A percentile compares a stretch with the other conserved stretches of the same genome.
Evolutionary conservation across 2,329 filamentous ascomycete genomes (phyloP).

Genomic region (Fusarium stilboides): DNA sequence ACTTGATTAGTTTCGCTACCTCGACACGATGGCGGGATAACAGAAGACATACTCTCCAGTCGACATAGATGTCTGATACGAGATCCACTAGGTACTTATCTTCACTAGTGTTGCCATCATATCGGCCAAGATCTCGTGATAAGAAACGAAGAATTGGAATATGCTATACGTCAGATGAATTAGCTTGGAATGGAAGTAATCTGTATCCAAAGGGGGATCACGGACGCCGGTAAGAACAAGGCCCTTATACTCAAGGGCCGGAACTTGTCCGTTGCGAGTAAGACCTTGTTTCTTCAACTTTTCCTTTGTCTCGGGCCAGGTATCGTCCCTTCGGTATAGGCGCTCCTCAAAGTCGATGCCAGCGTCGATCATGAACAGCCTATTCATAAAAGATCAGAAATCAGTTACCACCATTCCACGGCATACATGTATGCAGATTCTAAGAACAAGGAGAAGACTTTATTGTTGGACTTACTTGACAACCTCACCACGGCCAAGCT

Average conservation of each 20-base stretch:
- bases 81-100: slow-evolving; percentile 58
- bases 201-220: rapidly evolving
- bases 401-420: not conserved
- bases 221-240: slow-evolving; percentile 1
- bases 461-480: slow-evolving; percentile 1
- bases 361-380: slow-evolving; percentile 9
- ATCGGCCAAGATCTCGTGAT: slow-evolving; percentile 53
- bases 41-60: slow-evolving; percentile 55
- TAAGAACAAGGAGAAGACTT: not conserved
- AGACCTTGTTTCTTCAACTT: slow-evolving; percentile 19
- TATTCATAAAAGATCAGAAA: rapidly evolving
- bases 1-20: not conserved
- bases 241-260: slow-evolving; percentile 26
- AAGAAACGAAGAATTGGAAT: slow-evolving; percentile 55
- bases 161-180: not conserved
- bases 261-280: slow-evolving; percentile 16
- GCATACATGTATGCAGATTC: not conserved
- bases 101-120: slow-evolving; percentile 55
- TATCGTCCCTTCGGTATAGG: not conserved
- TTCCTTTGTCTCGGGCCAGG: slow-evolving; percentile 17
- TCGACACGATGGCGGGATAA: rapidly evolving
- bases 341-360: slow-evolving; percentile 16
- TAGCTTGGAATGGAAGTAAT: rapidly evolving
- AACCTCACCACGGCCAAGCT: slow-evolving; percentile 21
- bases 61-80: slow-evolving; percentile 57